Evolutionary conservation across 1,284 basidiomycete genomes (phyloP), one percentile per base, ranked within the genome.

Genomic region (Laetiporus sulphureus): DNA sequence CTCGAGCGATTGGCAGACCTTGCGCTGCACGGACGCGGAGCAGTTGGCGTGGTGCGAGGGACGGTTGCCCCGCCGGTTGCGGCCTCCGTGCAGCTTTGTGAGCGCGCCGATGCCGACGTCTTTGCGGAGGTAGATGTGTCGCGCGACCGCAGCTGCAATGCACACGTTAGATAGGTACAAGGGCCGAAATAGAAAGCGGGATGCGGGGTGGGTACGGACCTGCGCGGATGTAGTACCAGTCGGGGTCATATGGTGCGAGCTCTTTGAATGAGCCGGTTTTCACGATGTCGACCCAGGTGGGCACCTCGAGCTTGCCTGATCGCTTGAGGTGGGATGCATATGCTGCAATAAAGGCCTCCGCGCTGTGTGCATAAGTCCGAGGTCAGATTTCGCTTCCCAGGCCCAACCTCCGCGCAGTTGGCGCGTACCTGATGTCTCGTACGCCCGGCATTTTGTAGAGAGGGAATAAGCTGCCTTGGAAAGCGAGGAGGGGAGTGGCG

Each of bases 101-200:
- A 99, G 81, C 38, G 92, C 91, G 60, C 95, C 95, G 53, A 98
- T 83, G 65, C 95, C 95, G 59, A 98, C 93, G 65, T 93, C 87
- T 77, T 98, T 98, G 71, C 95, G 91, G 64, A 99, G 87, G 82
- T 99, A 99, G 72, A 99, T 94, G 83, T 99, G 95, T 63, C 96
- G 88, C 67, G 96, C 95, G 55, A 99, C 74, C 51, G 95, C 91
- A 63, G 95, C 95, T 94, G 60, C 2, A 24, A 7, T 15, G 2
- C 7, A 16, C 16, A 36, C 16, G 40, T 27, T 32, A 34, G 27
- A 13, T 32, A 5, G 7, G 22, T 10, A 36, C 10, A 20, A 5
- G 30, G 3, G 42, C n/a, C 30, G n/a, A 29, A 33, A 18, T 29
- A 20, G 18, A 13, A 42, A 30, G 18, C 19, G 29, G 62, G 22